These are phyloP conservation scores for Ganoderma lucidum DNA, from an alignment of 1,284 basidiomycete species.

Conservation along the genomic window DNA sequence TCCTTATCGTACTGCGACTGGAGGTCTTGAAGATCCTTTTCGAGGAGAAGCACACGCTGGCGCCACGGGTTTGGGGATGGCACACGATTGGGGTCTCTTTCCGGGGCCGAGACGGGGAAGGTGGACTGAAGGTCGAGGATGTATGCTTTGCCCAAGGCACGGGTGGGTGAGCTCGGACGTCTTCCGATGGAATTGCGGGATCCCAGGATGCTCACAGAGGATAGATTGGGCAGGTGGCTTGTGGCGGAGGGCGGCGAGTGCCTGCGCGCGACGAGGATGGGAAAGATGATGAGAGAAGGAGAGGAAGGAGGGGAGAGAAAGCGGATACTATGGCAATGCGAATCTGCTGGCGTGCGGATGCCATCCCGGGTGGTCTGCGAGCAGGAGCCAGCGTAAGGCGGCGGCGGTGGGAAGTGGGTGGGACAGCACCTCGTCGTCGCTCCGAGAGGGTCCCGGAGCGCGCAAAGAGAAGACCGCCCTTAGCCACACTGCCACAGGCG, in stretches of 20 bases:
- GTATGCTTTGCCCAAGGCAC: constrained; percentile 46
- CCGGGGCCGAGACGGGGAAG: constrained; percentile 39
- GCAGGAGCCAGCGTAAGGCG: constrained; percentile 6
- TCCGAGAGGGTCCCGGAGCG: constrained; percentile 22
- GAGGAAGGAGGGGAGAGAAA: constrained; percentile 5
- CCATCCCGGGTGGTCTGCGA: constrained; percentile 10
- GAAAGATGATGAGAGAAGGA: constrained; percentile 19
- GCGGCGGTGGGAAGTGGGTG: background rate
- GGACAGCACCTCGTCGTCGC: constrained; percentile 22
- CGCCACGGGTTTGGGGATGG: constrained; percentile 50
- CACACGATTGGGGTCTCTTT: background rate
- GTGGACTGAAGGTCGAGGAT: constrained; percentile 50
- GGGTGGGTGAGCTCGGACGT: background rate
- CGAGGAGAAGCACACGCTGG: constrained; percentile 52
- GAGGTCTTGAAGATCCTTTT: constrained; percentile 48
- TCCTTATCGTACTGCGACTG: constrained; percentile 50
- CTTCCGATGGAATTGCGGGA: constrained; percentile 1
- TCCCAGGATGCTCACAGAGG: constrained; percentile 44
- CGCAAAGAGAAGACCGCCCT: constrained; percentile 1
- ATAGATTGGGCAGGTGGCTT: constrained; percentile 47
- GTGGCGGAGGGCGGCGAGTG: constrained; percentile 36
- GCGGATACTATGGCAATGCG: constrained; percentile 37
- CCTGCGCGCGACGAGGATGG: constrained; percentile 31
- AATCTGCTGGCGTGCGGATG: constrained; percentile 24
- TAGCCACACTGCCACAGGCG: constrained; percentile 11